Evolutionary conservation across 192 early-diverging fungal species (phyloP).

Genomic region (Nowakowskiella sp.): DNA sequence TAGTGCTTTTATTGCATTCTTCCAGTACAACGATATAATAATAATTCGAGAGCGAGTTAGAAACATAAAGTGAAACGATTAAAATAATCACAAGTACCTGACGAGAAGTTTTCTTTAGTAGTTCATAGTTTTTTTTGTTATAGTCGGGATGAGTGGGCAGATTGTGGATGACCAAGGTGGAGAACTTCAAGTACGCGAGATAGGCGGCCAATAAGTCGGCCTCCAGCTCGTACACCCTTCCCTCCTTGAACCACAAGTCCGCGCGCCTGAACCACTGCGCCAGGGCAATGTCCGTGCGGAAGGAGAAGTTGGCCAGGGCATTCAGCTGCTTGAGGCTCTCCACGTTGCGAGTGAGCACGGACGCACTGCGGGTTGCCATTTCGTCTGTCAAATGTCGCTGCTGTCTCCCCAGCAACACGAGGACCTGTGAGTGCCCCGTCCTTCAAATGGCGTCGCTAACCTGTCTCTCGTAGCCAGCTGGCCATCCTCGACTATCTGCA

Average conservation of each 20-base stretch:
- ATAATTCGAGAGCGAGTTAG: no score
- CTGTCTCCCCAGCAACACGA: conserved; percentile 24
- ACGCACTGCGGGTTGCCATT: no score
- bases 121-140: neutral
- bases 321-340: no score
- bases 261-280: no score
- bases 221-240: conserved; percentile 58
- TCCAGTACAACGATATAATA: no score
- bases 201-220: conserved; percentile 61
- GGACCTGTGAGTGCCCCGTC: conserved; percentile 25
- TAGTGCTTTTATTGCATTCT: neutral
- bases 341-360: no score
- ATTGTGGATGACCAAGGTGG: conserved; percentile 31
- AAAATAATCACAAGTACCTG: conserved; percentile 19
- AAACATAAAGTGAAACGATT: no score
- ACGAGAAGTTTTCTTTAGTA: neutral
- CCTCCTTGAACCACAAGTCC: no score
- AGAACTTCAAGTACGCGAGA: conserved; percentile 60
- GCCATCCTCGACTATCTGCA: conserved; percentile 86
- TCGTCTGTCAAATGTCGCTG: no score
- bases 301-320: no score
- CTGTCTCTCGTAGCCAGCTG: conserved; percentile 56
- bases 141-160: neutral
- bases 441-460: no score
- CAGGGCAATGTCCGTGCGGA: no score